Conservation (phyloP, 345 rosid species). For the Salix dunnii region DNA sequence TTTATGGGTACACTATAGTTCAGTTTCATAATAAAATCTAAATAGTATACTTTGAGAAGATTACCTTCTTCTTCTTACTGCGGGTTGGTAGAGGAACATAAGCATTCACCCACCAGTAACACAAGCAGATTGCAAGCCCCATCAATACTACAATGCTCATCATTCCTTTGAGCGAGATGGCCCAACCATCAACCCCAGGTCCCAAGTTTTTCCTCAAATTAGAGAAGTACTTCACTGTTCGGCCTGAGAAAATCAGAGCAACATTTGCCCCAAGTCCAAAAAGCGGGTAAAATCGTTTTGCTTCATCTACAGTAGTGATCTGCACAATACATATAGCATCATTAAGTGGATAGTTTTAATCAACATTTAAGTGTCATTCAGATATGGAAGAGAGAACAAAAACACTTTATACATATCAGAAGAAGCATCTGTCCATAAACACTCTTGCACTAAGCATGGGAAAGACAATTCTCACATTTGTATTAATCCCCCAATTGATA, state of each 20-base stretch:
- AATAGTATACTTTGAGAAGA: neutral
- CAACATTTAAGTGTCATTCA: neutral
- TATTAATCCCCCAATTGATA: neutral
- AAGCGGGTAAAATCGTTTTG: conserved; percentile 88
- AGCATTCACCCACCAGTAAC: conserved; percentile 93
- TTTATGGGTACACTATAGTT: neutral
- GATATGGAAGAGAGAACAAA: neutral
- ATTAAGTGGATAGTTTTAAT: conserved; percentile 8
- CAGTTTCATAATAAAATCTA: conserved; percentile 5
- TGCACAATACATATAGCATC: conserved; percentile 32
- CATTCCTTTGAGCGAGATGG: conserved; percentile 87
- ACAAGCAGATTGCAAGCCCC: conserved; percentile 78
- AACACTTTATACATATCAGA: neutral
- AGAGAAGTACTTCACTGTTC: conserved; percentile 95
- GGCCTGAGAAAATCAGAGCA: conserved; percentile 88
- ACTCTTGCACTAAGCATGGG: neutral
- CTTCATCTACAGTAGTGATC: conserved; percentile 95
- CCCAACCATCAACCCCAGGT: conserved; percentile 99
- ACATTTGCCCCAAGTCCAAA: conserved; percentile 95
- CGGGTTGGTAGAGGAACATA: conserved; percentile 78
- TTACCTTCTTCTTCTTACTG: conserved; percentile 97
- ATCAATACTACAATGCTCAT: conserved; percentile 89
- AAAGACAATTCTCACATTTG: neutral
- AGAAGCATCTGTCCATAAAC: neutral
- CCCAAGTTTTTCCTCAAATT: conserved; percentile 78